These are phyloP conservation scores for Vitis hybrid DNA, from an alignment of 177 flowering plant genomes.

Conservation along the genomic window DNA sequence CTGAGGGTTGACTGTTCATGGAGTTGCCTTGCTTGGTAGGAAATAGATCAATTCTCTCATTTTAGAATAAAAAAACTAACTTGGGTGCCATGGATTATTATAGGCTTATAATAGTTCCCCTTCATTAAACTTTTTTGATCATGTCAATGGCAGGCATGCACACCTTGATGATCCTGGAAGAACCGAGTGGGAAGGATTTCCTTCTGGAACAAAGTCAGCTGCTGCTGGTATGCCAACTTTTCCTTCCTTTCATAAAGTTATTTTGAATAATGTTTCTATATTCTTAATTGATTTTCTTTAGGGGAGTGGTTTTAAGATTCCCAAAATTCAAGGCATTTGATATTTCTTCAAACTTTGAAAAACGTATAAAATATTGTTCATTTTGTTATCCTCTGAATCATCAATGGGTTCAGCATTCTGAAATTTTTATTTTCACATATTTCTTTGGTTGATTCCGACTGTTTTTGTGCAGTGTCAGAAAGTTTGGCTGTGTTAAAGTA, in stretches of 20 bases:
- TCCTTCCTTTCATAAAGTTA: neutral
- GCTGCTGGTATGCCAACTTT: slow-evolving; percentile 70
- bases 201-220: slow-evolving; percentile 93
- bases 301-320: no score
- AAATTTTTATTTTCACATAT: no score
- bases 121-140: neutral
- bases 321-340: no score
- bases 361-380: no score
- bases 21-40: neutral
- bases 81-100: neutral
- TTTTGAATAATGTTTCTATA: no score
- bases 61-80: neutral
- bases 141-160: slow-evolving; percentile 58
- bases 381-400: no score
- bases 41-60: neutral
- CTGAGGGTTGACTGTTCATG: no score
- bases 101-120: neutral
- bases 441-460: no score
- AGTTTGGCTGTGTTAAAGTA: neutral
- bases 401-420: no score
- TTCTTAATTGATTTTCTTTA: no score
- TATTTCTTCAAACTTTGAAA: no score
- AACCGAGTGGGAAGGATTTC: slow-evolving; percentile 96
- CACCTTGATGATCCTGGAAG: slow-evolving; percentile 99
- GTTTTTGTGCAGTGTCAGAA: neutral